Base-by-base conservation (phyloP, 2,329 filamentous ascomycete species). In the Pyricularia sp. region DNA sequence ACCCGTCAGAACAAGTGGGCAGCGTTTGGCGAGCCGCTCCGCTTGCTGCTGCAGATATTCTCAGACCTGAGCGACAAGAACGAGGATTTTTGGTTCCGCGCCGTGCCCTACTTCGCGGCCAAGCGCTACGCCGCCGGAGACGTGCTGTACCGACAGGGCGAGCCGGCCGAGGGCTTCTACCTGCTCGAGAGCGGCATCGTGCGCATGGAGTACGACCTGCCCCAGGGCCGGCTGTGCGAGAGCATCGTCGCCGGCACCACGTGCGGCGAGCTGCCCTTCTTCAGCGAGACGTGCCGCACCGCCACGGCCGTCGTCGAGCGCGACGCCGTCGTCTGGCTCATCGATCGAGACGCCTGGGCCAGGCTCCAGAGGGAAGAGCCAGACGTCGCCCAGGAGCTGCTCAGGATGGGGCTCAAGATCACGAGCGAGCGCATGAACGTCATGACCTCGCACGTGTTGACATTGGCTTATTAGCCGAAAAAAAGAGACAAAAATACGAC, bases 201-300 rank as follows among this genome's bases (percentile, higher is more conserved):
- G 35, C 86, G 93, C 19, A 91, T 90, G 3, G 93, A 97, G 71
- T 97, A 99, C 73, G 84, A 93, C 67, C 82, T 96, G 35, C 92
- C 94, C 1, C 94, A 97, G 73, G 94, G 94, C 0, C 84, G 83
- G 70, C 89, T 96, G 70, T 91, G 89, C 67, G 94, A 99, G 75
- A 90, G 91, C 71, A 97, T 97, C 65, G 88, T 97, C 1, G 90
- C 93, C 0, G 94, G 94, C 19, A 94, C 94, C 1, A 97, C 94
- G 0, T 97, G 93, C 70, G 94, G 94, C 44, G 94, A 99, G 77
- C 77, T 99, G 64, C 94, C 94, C 0, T 99, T 99, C 78, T 99
- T 99, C 77, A 91, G 88, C 2, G 90, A 96, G 71, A 97, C 93
- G 1, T 81, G 85, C 64, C 84, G 94, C 22, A 97, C 93, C 4